Evolutionary conservation across 2,329 filamentous ascomycete species (phyloP).

Genomic region (Fusarium hainanense): DNA sequence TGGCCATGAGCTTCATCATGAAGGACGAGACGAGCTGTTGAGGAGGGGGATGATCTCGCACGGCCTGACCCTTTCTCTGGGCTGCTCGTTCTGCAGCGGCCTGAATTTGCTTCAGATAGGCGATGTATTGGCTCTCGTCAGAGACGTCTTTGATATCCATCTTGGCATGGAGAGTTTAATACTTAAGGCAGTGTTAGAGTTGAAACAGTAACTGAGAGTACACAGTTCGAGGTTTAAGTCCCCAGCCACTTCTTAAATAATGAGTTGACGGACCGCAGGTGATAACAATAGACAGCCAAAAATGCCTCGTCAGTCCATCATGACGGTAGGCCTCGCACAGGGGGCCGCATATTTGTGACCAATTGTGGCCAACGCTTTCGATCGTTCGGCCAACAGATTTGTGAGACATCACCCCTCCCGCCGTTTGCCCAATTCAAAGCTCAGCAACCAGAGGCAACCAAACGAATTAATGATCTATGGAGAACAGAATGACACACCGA

Average conservation of each 20-base stretch:
- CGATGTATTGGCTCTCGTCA: not conserved
- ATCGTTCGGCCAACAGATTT: not conserved
- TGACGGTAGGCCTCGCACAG: not conserved
- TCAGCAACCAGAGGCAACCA: not conserved
- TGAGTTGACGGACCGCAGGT: not conserved
- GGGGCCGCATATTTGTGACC: not conserved
- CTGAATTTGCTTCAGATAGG: not conserved
- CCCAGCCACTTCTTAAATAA: not conserved
- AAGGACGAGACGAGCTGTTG: not conserved
- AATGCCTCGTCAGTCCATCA: not conserved
- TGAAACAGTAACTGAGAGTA: not conserved
- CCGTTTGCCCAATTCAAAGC: not conserved
- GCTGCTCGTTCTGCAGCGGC: not conserved
- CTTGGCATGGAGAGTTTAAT: not conserved
- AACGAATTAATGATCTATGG: not conserved
- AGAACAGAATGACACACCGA: not conserved
- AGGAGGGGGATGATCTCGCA: not conserved
- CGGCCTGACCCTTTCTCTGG: not conserved
- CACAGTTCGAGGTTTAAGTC: not conserved
- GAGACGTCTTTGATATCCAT: constrained; percentile 13
- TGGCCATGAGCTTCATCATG: not conserved
- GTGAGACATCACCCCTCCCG: not conserved
- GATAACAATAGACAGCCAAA: not conserved
- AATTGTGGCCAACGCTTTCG: not conserved
- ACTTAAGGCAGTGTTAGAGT: not conserved